A percentile compares a stretch with the other conserved stretches of the same genome.
These are phyloP conservation scores for Kitagawia praeruptora DNA, from an alignment of 129 eudicot species.

Conservation along the genomic window DNA sequence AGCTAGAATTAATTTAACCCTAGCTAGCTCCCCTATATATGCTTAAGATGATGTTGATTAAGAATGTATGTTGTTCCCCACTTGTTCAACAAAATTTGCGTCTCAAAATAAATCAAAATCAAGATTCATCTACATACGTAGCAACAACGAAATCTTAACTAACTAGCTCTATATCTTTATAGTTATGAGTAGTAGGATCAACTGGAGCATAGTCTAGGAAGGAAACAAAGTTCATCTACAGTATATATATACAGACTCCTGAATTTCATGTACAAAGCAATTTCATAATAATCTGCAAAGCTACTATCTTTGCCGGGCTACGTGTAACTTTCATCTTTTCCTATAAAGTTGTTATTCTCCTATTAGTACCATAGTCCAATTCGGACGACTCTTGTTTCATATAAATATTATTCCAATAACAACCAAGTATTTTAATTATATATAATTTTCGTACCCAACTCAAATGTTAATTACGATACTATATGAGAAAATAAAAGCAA, in stretches of 20 bases:
- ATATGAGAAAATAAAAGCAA: neutral
- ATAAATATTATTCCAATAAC: neutral
- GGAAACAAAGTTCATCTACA: neutral
- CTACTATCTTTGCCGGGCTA: conserved; percentile 2
- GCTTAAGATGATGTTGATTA: too few relatives aligned
- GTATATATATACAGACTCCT: neutral
- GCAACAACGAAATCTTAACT: too few relatives aligned
- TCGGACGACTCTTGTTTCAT: neutral
- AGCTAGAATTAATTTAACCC: too few relatives aligned
- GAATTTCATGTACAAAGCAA: conserved; percentile 3
- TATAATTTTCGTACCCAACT: neutral
- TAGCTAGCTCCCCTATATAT: too few relatives aligned
- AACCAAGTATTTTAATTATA: neutral
- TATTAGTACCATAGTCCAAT: neutral
- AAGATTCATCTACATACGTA: too few relatives aligned
- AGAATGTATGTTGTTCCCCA: too few relatives aligned
- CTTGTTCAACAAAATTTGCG: too few relatives aligned
- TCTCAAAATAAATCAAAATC: too few relatives aligned
- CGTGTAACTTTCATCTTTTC: conserved; percentile 1
- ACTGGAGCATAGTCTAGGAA: neutral
- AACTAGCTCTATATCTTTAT: too few relatives aligned
- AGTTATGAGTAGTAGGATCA: too few relatives aligned
- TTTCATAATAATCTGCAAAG: neutral
- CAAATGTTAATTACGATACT: too few relatives aligned
- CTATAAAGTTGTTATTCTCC: conserved; percentile 3